Evolutionary conservation across 768 basidiomycete species (phyloP), one percentile per base, ranked within the genome.

Genomic region (Sarcodon aspratus): DNA sequence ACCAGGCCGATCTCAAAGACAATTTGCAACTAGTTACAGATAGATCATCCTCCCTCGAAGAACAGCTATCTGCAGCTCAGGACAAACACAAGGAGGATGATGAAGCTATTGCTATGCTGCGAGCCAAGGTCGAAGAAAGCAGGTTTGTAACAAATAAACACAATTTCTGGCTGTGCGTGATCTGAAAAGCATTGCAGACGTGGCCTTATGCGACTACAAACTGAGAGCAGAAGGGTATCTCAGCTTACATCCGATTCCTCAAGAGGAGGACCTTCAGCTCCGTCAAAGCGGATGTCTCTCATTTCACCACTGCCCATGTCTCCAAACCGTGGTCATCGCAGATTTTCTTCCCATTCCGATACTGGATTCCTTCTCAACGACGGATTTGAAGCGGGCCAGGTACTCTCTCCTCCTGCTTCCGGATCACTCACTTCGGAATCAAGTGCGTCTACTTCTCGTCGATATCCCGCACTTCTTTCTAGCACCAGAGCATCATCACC

Each of bases 91-190:
- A 71, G 50, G 87, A 90, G 44, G 82, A 88, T 48, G 85, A 86
- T 57, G 80, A 89, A 51, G 80, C 85, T 35, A 85, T 92, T 44
- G 64, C 69, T 3, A 66, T 91, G 63, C 67, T 92, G 45, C 75
- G 89, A 34, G 71, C 77, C n/a, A 91, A 90, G 61, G 85, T 91
- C 3, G 88, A 91, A 57, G 88, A 91, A 63, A 88, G 85, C 71
- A 75, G 88, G 87, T 85, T 56, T 17, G 75, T 59, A 10, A 17
- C 21, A 49, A 33, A 46, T 37, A 6, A 12, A 10, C 12, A 33
- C 32, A 9, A 10, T 18, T 46, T 33, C 12, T 34, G 46, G 13
- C 33, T 36, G 32, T 45, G 6, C 17, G 37, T 42, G 31, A 31
- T 44, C 36, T 52, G 9, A 50, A 49, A 27, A 45, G 55, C 33